Conservation (phyloP, 345 rosid species). For the Bretschneidera sinensis region DNA sequence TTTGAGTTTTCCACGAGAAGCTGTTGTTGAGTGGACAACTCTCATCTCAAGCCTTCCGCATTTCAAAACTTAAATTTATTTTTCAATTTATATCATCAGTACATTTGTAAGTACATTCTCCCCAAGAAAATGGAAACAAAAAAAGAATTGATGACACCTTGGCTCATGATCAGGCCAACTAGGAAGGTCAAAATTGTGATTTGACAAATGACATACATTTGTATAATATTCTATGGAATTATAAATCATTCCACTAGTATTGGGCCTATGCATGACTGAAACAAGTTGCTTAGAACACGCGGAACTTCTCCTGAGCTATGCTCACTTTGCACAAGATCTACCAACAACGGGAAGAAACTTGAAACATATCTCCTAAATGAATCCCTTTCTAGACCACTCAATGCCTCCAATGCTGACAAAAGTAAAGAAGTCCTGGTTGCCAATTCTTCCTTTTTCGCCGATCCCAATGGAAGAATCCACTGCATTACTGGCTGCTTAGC, state of each 20-base stretch:
- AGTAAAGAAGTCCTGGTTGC: slow-evolving; percentile 64
- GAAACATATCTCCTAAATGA: slow-evolving; percentile 49
- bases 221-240: background rate
- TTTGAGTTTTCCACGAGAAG: too few relatives aligned
- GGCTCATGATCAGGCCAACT: slow-evolving; percentile 7
- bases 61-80: too few relatives aligned
- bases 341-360: slow-evolving; percentile 63
- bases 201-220: background rate
- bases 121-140: background rate
- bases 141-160: background rate
- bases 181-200: slow-evolving; percentile 30
- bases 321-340: slow-evolving; percentile 75
- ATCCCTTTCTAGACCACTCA: slow-evolving; percentile 48
- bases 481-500: slow-evolving; percentile 27
- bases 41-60: background rate
- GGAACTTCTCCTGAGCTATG: slow-evolving; percentile 81
- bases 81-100: background rate
- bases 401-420: slow-evolving; percentile 48
- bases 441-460: slow-evolving; percentile 76
- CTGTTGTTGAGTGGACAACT: too few relatives aligned
- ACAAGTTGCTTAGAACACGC: slow-evolving; percentile 54
- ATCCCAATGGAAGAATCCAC: slow-evolving; percentile 68
- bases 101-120: background rate
- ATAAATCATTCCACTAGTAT: slow-evolving; percentile 34
- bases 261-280: slow-evolving; percentile 82